Base-by-base conservation (phyloP, 169 alveolate species). In the Cryptosporidium ubiquitum region DNA sequence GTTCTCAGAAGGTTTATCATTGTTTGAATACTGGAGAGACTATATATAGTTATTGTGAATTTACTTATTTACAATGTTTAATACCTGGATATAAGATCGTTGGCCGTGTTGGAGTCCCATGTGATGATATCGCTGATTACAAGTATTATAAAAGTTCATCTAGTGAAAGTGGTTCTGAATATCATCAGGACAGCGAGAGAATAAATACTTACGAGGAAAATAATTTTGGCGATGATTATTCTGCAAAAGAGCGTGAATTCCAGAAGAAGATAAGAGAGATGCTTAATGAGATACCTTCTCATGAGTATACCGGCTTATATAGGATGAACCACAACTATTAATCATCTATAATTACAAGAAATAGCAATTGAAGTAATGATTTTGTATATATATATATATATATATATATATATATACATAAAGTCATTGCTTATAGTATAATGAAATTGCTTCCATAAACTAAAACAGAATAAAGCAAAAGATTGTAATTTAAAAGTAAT, bases 21-120 rank as follows among this genome's bases (percentile, higher is more conserved):
- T 79, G 89, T n/a, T 64, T 79, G 23, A 79, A 79, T 39, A 79
- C 89, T 26, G 89, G 89, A 20, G 79, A 79, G 31, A 79, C 89
- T 16, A 64, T 79, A 61, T 61, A 31, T 42, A 79, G 89, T 37
- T 79, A 79, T 47, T 79, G 89, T 47, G 89, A 79, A 49, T 79
- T 79, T 40, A 49, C 61, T 9, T 79, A 79, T 47, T 31, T 79
- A 26, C 89, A 79, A 49, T 79, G 89, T 79, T 14, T 79, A 31
- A 61, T 61, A 5, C 79, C 89, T 39, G 61, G 55, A 37, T 61
- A 61, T 29, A 58, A 51, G 29, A 61, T 79, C 2, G 35, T 58
- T n/a, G 89, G 89, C 6, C 79, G 37, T 40, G 75, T 47, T 9
- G 89, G 89, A 42, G 37, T 79, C 16, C 89, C 89, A 9, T 79